A percentile compares a stretch with the other conserved stretches of the same genome.
phyloP scores from a whole-genome alignment of 2,329 filamentous ascomycete species.

The Aspergillus fischeri region DNA sequence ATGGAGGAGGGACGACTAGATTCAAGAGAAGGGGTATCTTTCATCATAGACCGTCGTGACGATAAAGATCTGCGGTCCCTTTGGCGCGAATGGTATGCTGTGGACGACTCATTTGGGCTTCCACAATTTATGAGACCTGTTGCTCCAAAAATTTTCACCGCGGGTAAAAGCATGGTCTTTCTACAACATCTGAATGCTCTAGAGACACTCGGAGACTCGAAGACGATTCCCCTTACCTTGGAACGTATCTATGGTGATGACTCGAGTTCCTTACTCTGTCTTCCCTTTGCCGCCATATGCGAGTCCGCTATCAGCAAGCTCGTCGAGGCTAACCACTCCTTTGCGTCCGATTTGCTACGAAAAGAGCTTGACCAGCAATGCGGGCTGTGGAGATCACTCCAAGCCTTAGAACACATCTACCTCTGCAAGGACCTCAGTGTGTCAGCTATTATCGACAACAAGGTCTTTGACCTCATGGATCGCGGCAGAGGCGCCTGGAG shows the following conservation, averaged over 20 bases:
- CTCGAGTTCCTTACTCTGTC: slow-evolving; percentile 20
- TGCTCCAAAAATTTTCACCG: slow-evolving; percentile 70
- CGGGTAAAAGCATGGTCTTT: slow-evolving; percentile 84
- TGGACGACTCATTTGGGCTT: slow-evolving; percentile 55
- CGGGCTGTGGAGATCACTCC: slow-evolving; percentile 61
- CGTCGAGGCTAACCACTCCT: slow-evolving; percentile 69
- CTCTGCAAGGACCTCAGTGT: slow-evolving; percentile 70
- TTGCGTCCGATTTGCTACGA: slow-evolving; percentile 64
- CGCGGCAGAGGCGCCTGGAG: slow-evolving; percentile 61
- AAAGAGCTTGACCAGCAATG: slow-evolving; percentile 65
- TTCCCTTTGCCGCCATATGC: slow-evolving; percentile 63
- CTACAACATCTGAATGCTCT: slow-evolving; percentile 63
- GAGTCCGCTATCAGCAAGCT: slow-evolving; percentile 67
- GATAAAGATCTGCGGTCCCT: slow-evolving; percentile 59
- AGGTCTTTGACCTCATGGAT: slow-evolving; percentile 73
- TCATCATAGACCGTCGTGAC: slow-evolving; percentile 60
- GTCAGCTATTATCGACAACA: slow-evolving; percentile 61
- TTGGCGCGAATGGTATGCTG: slow-evolving; percentile 71
- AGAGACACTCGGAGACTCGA: slow-evolving; percentile 31
- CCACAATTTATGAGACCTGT: slow-evolving; percentile 71
- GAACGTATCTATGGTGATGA: slow-evolving; percentile 38
- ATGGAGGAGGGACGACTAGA: slow-evolving; percentile 73
- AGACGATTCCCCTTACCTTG: slow-evolving; percentile 27
- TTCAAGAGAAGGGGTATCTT: slow-evolving; percentile 66
- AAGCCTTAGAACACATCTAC: slow-evolving; percentile 68